Evolutionary conservation across 1,139 yeast species (phyloP), one percentile per base, ranked within the genome.

Genomic region (Yamadazyma conglobata): DNA sequence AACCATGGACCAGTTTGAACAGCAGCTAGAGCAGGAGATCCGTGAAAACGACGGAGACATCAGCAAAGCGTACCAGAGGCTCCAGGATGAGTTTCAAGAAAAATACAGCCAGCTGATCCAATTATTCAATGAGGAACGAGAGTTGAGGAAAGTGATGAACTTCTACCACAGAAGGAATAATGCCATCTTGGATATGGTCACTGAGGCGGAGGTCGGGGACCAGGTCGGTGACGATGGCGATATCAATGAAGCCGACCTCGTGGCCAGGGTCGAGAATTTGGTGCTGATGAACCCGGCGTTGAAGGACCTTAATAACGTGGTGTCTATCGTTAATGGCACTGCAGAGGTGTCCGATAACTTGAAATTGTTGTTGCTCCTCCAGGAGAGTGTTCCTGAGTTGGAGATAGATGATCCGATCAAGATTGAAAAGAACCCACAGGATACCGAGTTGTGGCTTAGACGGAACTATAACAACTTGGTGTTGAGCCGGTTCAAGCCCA

Each of bases 401-500:
- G 47, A 56, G n/a, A 49, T 56, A 27, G 73, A 67, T 36, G 73
- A 67, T 35, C 42, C 63, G 15, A 52, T 54, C 20, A 42, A 47
- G 7, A 38, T 60, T 2, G 68, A 64, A 37, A 40, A 50, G 15
- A 67, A 67, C 31, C 74, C 74, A 0, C 70, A 64, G 42, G 59
- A 53, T 26, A 44, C 55, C 3, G 69, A 63, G 22, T 45, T 54
- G 38, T 67, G 73, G 73, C 44, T 58, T 19, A 45, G 67, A 25
- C 49, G 71, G 28, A 60, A 64, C 37, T 52, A 53, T 32, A 59
- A 66, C 2, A 54, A 56, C 32, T 48, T 67, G 38, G 60, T 64
- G 5, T 49, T 54, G 16, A 49, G 62, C 5, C 56, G 59, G 32
- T 64, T 60, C 48, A 54, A 50, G 33, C 70, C 71, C 1, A 39